These are phyloP conservation scores for Botrytis paeoniae DNA, from an alignment of 2,329 filamentous ascomycete species.

Conservation along the genomic window DNA sequence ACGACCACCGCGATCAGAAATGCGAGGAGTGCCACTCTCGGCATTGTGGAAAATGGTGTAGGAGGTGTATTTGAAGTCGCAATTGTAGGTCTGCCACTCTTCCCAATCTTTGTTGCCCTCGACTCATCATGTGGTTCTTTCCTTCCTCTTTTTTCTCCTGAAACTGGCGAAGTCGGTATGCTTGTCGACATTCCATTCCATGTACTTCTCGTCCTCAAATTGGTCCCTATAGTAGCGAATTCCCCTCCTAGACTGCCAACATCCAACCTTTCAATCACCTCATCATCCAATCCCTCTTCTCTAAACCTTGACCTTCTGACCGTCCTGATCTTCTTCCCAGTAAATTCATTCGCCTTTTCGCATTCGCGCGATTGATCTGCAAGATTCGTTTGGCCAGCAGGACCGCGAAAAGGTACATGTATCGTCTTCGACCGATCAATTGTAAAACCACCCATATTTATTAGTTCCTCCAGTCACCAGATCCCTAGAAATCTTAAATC, in stretches of 20 bases:
- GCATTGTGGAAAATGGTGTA: conserved; percentile 42
- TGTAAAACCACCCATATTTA: conserved; percentile 11
- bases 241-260: conserved; percentile 7
- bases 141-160: not conserved
- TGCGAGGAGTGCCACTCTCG: conserved; percentile 48
- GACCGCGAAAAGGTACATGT: conserved; percentile 10
- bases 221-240: not conserved
- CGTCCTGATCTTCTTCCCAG: not conserved
- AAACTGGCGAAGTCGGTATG: not conserved
- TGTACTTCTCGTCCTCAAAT: not conserved
- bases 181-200: not conserved
- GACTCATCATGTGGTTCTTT: not conserved
- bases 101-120: not conserved
- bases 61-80: conserved; percentile 45
- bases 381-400: not conserved
- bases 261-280: conserved; percentile 20
- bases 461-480: not conserved
- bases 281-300: conserved; percentile 35
- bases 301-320: conserved; percentile 20
- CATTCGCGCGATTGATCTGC: conserved; percentile 9
- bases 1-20: conserved; percentile 51
- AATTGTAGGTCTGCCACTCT: conserved; percentile 42
- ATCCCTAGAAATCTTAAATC: not conserved
- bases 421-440: conserved; percentile 17
- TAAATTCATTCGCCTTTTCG: not conserved